Conservation (phyloP, 345 rosid genomes). For the Rhodamnia rubescens region DNA sequence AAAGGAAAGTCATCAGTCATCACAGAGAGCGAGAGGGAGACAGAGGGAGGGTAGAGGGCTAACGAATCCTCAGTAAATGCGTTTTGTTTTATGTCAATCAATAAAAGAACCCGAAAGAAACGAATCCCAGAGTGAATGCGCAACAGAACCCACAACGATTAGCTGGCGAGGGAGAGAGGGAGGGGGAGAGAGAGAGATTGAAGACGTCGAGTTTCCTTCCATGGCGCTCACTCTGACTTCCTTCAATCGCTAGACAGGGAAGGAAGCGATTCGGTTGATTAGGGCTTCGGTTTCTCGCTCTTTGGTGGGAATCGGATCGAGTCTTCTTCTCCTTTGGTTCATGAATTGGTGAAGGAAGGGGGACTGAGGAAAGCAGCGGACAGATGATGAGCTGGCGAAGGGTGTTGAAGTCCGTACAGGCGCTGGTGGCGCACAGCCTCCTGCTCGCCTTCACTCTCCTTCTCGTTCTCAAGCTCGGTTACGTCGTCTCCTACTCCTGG, state of each 20-base stretch:
- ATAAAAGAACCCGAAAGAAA: background rate
- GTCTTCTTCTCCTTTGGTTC: background rate
- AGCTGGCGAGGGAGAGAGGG: background rate
- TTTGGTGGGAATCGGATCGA: background rate
- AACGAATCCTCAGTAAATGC: background rate
- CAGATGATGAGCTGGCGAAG: constrained; percentile 70
- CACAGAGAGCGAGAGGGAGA: background rate
- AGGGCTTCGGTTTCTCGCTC: background rate
- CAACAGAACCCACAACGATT: background rate
- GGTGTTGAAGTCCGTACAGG: constrained; percentile 80
- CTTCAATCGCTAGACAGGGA: background rate
- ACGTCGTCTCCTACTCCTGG: constrained; percentile 54
- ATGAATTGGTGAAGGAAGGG: background rate
- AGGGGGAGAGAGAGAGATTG: background rate
- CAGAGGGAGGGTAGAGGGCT: background rate
- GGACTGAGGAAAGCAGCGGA: background rate
- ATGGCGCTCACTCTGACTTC: background rate
- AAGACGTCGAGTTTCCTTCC: background rate
- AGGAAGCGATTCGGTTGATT: background rate
- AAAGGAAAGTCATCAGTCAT: constrained; percentile 5
- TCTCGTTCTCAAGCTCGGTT: constrained; percentile 70
- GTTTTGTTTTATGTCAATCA: constrained; percentile 22
- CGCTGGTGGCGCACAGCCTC: constrained; percentile 65
- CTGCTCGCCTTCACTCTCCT: constrained; percentile 62
- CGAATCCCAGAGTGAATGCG: background rate